These are phyloP conservation scores for Penicillium verhagenii DNA, from an alignment of 495 filamentous ascomycete species.

Conservation along the genomic window DNA sequence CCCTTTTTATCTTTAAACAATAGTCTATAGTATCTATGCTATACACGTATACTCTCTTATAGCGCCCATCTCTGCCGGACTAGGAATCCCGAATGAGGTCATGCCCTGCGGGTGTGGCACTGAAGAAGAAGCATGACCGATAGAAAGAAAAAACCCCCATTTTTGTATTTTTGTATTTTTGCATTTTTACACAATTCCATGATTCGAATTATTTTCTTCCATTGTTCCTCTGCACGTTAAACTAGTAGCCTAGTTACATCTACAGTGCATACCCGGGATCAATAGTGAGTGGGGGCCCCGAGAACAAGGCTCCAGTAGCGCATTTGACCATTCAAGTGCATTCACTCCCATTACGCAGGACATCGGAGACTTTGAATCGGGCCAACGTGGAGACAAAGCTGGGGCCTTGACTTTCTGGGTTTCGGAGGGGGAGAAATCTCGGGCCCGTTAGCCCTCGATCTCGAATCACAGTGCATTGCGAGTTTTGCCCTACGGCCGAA, in stretches of 20 bases:
- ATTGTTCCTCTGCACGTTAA: slow-evolving; percentile 2
- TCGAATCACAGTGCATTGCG: slow-evolving; percentile 23
- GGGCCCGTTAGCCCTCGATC: slow-evolving; percentile 23
- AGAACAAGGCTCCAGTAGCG: too few species aligned
- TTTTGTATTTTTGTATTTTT: background rate
- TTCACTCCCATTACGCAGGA: slow-evolving; percentile 5
- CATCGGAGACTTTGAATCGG: slow-evolving; percentile 8
- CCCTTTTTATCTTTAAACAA: background rate
- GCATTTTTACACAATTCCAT: background rate
- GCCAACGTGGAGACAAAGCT: slow-evolving; percentile 10
- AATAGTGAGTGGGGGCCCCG: slow-evolving; percentile 10
- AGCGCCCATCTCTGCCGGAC: background rate
- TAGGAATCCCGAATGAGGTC: slow-evolving; percentile 5
- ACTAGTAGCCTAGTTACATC: slow-evolving; percentile 2
- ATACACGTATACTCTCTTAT: background rate
- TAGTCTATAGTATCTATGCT: background rate
- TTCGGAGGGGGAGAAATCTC: slow-evolving; percentile 32
- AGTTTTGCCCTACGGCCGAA: slow-evolving; percentile 25
- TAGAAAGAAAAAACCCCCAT: too few species aligned
- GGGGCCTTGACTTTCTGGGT: slow-evolving; percentile 16
- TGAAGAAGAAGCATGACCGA: slow-evolving; percentile 3
- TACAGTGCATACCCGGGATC: slow-evolving; percentile 2
- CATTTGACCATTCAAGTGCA: too few species aligned
- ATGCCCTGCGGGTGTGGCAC: slow-evolving; percentile 2
- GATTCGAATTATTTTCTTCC: background rate